Evolutionary conservation across 306 rosid species (phyloP).

Genomic region (Lathyrus oleraceus): DNA sequence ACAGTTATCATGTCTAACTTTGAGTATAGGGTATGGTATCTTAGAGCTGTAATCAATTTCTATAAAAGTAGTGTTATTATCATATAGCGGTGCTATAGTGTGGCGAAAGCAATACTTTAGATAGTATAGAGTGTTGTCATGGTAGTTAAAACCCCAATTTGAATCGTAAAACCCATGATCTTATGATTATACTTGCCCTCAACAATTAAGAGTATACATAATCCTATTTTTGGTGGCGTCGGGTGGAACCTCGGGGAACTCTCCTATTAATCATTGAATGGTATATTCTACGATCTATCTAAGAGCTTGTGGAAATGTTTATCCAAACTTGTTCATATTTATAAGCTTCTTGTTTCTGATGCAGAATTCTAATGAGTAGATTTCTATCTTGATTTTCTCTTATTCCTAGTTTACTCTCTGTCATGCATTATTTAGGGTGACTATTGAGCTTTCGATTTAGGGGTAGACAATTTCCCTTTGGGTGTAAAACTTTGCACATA

Average conservation of each 20-base stretch:
- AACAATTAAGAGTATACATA: too few relatives aligned
- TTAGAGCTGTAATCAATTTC: not conserved
- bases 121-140: not conserved
- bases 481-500: not conserved
- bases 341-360: constrained; percentile 14
- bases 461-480: not conserved
- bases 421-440: constrained; percentile 1
- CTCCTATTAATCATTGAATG: too few relatives aligned
- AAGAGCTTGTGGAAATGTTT: not conserved
- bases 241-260: too few relatives aligned
- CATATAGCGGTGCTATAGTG: not conserved
- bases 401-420: constrained; percentile 14
- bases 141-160: too few relatives aligned
- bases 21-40: too few relatives aligned
- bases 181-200: too few relatives aligned
- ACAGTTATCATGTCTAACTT: not conserved
- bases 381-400: not conserved
- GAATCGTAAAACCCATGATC: too few relatives aligned
- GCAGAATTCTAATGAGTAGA: not conserved
- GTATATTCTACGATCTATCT: too few relatives aligned
- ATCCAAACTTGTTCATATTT: not conserved
- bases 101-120: not conserved
- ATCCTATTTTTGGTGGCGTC: too few relatives aligned
- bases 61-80: not conserved
- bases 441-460: not conserved